Evolutionary conservation across 1,284 basidiomycete species (phyloP).

Genomic region (Taiwanofungus camphoratus): DNA sequence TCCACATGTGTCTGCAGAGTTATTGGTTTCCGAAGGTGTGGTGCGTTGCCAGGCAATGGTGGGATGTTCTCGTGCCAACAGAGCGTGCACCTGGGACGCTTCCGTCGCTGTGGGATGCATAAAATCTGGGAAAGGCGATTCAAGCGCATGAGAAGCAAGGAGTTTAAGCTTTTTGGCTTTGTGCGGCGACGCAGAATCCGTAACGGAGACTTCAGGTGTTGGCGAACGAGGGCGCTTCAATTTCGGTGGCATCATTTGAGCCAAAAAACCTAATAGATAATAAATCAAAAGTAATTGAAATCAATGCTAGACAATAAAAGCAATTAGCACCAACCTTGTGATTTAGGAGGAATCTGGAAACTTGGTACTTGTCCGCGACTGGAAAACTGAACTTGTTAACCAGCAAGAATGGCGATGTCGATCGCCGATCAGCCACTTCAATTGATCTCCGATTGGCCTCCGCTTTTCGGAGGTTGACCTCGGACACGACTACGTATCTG

Average conservation of each 20-base stretch:
- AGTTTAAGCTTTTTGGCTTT: conserved; percentile 48
- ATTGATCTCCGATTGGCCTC: conserved; percentile 8
- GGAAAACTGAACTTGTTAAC: background rate
- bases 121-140: conserved; percentile 53
- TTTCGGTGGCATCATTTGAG: conserved; percentile 16
- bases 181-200: conserved; percentile 12
- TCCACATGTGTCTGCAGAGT: conserved; percentile 50
- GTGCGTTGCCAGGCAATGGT: conserved; percentile 20
- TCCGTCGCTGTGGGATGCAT: conserved; percentile 45
- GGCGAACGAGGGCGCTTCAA: conserved; percentile 24
- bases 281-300: background rate
- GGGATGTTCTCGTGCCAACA: conserved; percentile 34
- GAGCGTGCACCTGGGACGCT: conserved; percentile 38
- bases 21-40: conserved; percentile 24
- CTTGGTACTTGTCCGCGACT: background rate
- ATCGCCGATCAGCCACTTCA: conserved; percentile 8
- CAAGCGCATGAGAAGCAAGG: conserved; percentile 35
- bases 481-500: no score
- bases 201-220: conserved; percentile 7
- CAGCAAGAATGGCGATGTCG: conserved; percentile 1
- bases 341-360: background rate
- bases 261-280: background rate
- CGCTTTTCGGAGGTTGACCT: background rate
- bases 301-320: no score
- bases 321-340: no score